A percentile compares a stretch with the other conserved stretches of the same genome.
These are phyloP conservation scores for Micromonas pusilla DNA, from an alignment of 139 green algal species.

Conservation along the genomic window DNA sequence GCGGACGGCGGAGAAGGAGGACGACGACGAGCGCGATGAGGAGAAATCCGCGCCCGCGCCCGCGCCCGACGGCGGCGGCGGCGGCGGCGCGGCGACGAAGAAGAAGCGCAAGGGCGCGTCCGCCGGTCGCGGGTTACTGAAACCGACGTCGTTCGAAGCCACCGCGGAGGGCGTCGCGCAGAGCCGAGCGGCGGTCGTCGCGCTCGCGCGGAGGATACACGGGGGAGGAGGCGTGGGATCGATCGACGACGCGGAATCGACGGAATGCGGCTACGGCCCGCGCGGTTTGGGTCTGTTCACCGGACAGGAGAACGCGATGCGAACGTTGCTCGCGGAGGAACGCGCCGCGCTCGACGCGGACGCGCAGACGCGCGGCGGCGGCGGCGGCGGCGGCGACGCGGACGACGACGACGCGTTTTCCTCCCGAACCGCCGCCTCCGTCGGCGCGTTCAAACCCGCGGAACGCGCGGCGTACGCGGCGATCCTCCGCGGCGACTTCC, in stretches of 20 bases:
- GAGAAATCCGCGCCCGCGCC: neutral
- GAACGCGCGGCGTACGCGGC: neutral
- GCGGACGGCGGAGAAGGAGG: too few relatives aligned
- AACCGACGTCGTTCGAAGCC: neutral
- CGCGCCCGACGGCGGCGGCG: too few relatives aligned
- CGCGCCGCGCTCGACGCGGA: neutral
- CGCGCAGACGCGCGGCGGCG: too few relatives aligned
- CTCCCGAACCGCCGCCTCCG: neutral
- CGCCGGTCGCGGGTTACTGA: neutral
- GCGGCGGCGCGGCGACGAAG: neutral
- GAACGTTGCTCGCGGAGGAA: neutral
- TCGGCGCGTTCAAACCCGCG: neutral
- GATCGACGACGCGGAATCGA: too few relatives aligned
- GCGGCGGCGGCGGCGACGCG: neutral
- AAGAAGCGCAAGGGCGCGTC: neutral
- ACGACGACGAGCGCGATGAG: neutral
- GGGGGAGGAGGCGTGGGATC: too few relatives aligned
- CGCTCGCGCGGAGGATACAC: neutral
- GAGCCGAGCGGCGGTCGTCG: neutral
- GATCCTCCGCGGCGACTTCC: neutral
- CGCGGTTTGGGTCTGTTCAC: neutral
- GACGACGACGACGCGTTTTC: neutral
- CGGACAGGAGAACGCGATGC: neutral
- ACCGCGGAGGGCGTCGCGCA: neutral
- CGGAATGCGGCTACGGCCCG: neutral